phyloP scores from a whole-genome alignment of 768 basidiomycete genomes.

The Chlorophyllum brunneum region DNA sequence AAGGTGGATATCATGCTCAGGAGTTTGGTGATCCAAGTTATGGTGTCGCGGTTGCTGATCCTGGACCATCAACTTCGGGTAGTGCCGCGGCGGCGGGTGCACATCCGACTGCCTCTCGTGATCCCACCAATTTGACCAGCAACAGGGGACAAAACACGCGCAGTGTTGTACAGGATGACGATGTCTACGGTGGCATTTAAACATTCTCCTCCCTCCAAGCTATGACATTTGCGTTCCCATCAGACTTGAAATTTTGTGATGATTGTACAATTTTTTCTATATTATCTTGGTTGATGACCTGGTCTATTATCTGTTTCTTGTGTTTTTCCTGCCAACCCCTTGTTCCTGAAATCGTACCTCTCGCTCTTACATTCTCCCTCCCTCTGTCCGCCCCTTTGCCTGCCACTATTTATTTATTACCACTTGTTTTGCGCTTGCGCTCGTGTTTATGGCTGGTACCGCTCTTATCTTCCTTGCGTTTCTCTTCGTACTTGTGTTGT shows the following conservation, averaged over 20 bases:
- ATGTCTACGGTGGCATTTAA: slow-evolving; percentile 36
- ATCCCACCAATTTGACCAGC: neutral
- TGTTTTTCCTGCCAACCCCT: no score
- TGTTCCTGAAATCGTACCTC: no score
- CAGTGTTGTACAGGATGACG: slow-evolving; percentile 23
- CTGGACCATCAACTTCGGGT: neutral
- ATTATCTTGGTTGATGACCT: no score
- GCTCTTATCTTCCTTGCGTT: neutral
- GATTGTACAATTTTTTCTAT: slow-evolving; percentile 1
- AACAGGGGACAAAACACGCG: slow-evolving; percentile 18
- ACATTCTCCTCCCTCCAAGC: neutral
- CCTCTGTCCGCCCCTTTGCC: neutral
- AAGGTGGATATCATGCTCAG: slow-evolving; percentile 20
- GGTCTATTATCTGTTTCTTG: no score
- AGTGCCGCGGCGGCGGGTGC: slow-evolving; percentile 6
- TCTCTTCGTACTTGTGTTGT: no score
- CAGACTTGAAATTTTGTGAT: neutral
- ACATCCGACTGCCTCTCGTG: slow-evolving; percentile 1
- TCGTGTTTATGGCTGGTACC: slow-evolving; percentile 5
- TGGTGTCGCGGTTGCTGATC: slow-evolving; percentile 21
- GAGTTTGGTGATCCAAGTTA: slow-evolving; percentile 14
- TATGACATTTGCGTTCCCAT: neutral
- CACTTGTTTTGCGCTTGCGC: slow-evolving; percentile 7
- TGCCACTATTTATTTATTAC: neutral
- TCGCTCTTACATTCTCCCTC: neutral